phyloP scores from a whole-genome alignment of 495 filamentous ascomycete genomes.

The Tricharina praecox region DNA sequence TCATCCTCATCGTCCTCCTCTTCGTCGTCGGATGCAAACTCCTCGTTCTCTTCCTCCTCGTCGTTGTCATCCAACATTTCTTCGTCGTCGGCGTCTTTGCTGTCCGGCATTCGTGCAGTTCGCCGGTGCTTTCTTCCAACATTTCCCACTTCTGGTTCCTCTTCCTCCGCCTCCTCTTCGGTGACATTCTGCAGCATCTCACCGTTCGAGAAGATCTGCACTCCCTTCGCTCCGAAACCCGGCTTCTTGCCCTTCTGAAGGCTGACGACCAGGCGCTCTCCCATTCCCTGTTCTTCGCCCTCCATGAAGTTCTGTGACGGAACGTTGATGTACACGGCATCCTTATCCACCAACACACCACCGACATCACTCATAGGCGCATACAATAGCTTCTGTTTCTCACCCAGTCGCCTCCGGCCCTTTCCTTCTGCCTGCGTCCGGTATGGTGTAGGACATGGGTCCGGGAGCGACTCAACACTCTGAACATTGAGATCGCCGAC shows the following conservation, averaged over 20 bases:
- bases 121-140: constrained; percentile 55
- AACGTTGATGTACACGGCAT: constrained; percentile 64
- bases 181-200: constrained; percentile 45
- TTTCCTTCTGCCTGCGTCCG: constrained; percentile 78
- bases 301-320: constrained; percentile 63
- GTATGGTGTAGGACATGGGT: constrained; percentile 86
- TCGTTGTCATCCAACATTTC: constrained; percentile 38
- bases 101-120: constrained; percentile 44
- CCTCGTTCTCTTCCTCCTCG: constrained; percentile 39
- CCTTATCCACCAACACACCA: constrained; percentile 67
- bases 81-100: constrained; percentile 37
- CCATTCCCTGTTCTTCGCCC: constrained; percentile 58
- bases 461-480: constrained; percentile 67
- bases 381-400: constrained; percentile 89
- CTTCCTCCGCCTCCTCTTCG: constrained; percentile 46
- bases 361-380: constrained; percentile 97
- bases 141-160: constrained; percentile 21
- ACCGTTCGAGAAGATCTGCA: constrained; percentile 69
- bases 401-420: constrained; percentile 58
- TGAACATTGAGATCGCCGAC: constrained; percentile 84
- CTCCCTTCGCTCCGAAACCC: constrained; percentile 56
- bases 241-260: constrained; percentile 71
- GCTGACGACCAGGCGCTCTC: constrained; percentile 81
- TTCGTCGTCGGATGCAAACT: constrained; percentile 40
- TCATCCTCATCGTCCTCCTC: constrained; percentile 39